Base-by-base conservation (phyloP, 306 rosid species). In the Quercus berberidifolia region DNA sequence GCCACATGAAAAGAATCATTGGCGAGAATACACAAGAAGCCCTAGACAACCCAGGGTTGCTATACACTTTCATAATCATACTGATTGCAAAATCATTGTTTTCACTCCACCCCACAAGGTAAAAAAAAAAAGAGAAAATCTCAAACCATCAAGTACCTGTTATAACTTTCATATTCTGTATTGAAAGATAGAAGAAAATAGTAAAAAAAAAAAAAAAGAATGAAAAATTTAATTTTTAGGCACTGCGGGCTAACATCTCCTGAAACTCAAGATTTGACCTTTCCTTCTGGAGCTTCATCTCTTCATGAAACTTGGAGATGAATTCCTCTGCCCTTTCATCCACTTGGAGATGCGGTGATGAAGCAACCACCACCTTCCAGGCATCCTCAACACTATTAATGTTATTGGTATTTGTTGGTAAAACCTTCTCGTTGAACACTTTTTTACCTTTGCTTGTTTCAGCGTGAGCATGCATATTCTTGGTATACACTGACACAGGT, bases 241-340 rank as follows among this genome's bases (percentile, higher is more conserved):
- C 2, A 69, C 91, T 25, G 1, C 89, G 83, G 6, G 73, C 86
- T 56, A 86, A 73, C 89, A 81, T 88, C 89, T 83, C 81, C 35
- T 88, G 83, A 41, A 76, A 84, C 56, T 88, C 88, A 7, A 76
- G 83, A 59, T 78, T 31, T 7, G 92, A 88, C 46, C 73, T 88
- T 71, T 86, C 92, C 80, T 86, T 88, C 74, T 88, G 88, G 15
- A 88, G 86, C 77, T 74, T 82, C 81, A 88, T 88, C 6, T 88
- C 89, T 74, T 74, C 77, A 73, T 86, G 86, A 71, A 91, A 84
- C 75, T 86, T 92, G 69, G 73, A 55, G 49, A 92, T 91, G 79
- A 92, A 92, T 67, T 89, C 93, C 76, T 92, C 97, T 1, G 87
- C 92, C 35, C 92, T 82, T 59, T 88, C 90, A 52, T 88, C 88